Evolutionary conservation across 306 rosid species (phyloP).

Genomic region (Vicia sativa): DNA sequence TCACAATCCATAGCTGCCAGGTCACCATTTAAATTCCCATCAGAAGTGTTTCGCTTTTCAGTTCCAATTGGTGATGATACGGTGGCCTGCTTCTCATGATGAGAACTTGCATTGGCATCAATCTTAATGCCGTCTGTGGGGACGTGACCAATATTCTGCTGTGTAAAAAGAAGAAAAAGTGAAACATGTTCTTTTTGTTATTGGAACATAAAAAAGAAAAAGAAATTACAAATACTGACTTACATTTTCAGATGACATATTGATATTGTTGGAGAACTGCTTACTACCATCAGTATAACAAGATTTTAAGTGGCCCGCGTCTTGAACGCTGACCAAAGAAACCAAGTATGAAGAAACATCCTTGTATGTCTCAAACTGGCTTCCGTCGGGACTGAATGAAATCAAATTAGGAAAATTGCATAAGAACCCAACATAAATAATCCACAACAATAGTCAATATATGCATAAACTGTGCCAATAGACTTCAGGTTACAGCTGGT

Average conservation of each 20-base stretch:
- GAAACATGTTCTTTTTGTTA: background rate
- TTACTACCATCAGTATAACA: constrained; percentile 43
- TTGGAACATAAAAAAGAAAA: constrained; percentile 15
- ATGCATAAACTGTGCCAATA: constrained; percentile 21
- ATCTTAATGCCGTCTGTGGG: constrained; percentile 43
- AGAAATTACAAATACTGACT: constrained; percentile 41
- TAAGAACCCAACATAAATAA: constrained; percentile 40
- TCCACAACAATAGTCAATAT: constrained; percentile 24
- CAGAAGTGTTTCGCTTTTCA: constrained; percentile 32
- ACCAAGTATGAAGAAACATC: constrained; percentile 66
- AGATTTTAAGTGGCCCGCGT: constrained; percentile 40
- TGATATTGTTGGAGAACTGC: constrained; percentile 43
- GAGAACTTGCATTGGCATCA: constrained; percentile 45
- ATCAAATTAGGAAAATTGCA: constrained; percentile 46
- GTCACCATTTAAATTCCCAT: constrained; percentile 35
- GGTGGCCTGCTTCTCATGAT: constrained; percentile 42
- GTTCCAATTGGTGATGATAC: constrained; percentile 39
- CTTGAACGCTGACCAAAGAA: constrained; percentile 48
- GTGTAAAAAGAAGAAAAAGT: constrained; percentile 29
- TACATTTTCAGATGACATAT: constrained; percentile 53
- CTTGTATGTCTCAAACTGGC: constrained; percentile 70
- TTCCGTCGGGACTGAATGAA: constrained; percentile 79
- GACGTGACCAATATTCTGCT: constrained; percentile 43
- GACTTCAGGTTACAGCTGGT: constrained; percentile 12
- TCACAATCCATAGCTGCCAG: constrained; percentile 36